Evolutionary conservation across 176 grass and related monocot genomes (phyloP), one percentile per base, ranked within the genome.

Genomic region (Oryza coarctata): DNA sequence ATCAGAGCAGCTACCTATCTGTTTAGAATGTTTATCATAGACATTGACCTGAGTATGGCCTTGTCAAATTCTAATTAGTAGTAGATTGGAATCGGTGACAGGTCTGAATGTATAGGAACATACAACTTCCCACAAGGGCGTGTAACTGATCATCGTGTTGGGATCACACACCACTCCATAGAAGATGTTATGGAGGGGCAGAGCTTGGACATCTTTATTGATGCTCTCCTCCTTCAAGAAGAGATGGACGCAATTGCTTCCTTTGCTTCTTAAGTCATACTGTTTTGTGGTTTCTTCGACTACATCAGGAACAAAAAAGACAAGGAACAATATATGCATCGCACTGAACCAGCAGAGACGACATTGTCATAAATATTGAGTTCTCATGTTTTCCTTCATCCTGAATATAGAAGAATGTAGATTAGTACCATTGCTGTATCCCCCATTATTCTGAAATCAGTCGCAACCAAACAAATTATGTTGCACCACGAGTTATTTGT

Each of bases 51-150:
- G 32, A n/a, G 11, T 71, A 44, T 47, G 26, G 18, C 38, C 63
- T 69, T 67, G 13, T 2, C 20, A 6, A 57, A 39, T 39, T 20
- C 25, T 52, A 27, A 75, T 62, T 68, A 3, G 3, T 85, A 2
- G 63, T 60, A 92, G 93, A 94, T 99, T 64, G 93, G 93, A 65
- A 99, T 91, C 20, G 96, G 93, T 68, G 93, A 95, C 49, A 95
- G 96, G 82, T 94, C 93, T 11, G 96, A 99, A 70, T 68, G 93
- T 55, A 95, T 99, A 71, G 35, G 89, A 69, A 99, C 96, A 39
- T 99, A 99, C 80, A 95, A 99, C 85, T 99, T 99, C 3, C 93
- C 96, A 12, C 93, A 95, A 76, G 96, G 96, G 5, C 82, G 96
- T 64, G 96, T 98, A 44, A 98, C 96, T 0, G 96, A 98, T 67